Percentiles rank a stretch among this genome's conserved stretches.
phyloP scores from a whole-genome alignment of 306 rosid species.

The Trichosanthes truncata region DNA sequence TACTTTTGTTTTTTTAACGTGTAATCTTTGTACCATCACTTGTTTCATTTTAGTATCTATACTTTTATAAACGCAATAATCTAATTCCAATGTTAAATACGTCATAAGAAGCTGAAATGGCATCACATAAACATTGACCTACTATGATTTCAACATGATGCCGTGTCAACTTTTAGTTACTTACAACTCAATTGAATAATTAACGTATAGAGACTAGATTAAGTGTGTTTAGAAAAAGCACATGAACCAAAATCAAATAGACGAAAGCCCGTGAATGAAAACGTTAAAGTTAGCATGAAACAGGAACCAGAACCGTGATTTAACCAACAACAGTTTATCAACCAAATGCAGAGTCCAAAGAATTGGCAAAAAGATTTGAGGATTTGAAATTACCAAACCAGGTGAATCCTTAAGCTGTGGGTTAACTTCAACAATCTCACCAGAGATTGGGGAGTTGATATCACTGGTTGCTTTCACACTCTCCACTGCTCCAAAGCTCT shows the following conservation, averaged over 20 bases:
- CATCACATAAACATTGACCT: not conserved
- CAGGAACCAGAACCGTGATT: not conserved
- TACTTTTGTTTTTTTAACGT: not conserved
- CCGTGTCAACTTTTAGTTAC: not conserved
- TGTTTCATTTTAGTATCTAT: not conserved
- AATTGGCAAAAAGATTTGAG: not conserved
- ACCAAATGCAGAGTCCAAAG: not conserved
- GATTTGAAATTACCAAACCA: constrained; percentile 53
- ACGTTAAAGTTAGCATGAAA: not conserved
- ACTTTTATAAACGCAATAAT: not conserved
- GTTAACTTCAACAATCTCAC: constrained; percentile 81
- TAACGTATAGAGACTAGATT: too few species aligned
- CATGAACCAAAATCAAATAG: not conserved
- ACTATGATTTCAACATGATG: not conserved
- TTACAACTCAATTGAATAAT: not conserved
- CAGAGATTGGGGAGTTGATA: constrained; percentile 85
- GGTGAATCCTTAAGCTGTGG: constrained; percentile 51
- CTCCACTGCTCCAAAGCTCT: constrained; percentile 81
- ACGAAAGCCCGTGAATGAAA: not conserved
- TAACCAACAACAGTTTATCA: not conserved
- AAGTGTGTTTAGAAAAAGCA: not conserved
- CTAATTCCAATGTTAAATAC: not conserved
- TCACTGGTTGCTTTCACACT: constrained; percentile 99
- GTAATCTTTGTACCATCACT: not conserved
- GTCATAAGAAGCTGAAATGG: not conserved